Conservation (phyloP, 352 stramenopile genomes). For the Pythium brachiatum region DNA sequence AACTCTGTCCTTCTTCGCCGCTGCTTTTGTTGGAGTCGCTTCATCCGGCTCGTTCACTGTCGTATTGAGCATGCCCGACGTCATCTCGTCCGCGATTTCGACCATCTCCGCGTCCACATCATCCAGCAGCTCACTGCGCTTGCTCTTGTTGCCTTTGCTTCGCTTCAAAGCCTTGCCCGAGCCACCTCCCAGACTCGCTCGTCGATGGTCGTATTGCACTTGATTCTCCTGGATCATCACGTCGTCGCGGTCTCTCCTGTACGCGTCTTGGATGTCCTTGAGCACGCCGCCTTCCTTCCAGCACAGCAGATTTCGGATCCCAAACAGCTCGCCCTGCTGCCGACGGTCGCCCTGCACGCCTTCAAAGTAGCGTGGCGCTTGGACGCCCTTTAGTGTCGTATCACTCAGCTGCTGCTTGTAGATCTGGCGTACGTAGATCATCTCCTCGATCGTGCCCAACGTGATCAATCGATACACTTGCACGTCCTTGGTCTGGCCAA, state of each 20-base stretch:
- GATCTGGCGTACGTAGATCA: conserved; percentile 86
- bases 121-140: conserved; percentile 3
- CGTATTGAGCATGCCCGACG: conserved; percentile 31
- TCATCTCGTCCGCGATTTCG: conserved; percentile 38
- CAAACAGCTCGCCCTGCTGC: conserved; percentile 77
- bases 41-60: neutral
- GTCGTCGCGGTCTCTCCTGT: conserved; percentile 48
- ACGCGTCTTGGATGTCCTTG: conserved; percentile 74
- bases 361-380: conserved; percentile 77
- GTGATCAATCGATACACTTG: conserved; percentile 85
- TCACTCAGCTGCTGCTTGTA: conserved; percentile 87
- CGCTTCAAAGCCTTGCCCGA: conserved; percentile 20
- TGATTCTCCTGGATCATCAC: conserved; percentile 57
- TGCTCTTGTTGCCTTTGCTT: neutral
- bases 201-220: conserved; percentile 38
- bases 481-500: conserved; percentile 84
- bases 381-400: conserved; percentile 68
- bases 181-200: neutral
- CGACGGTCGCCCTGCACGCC: conserved; percentile 71
- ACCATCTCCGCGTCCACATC: conserved; percentile 35
- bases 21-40: conserved; percentile 12
- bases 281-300: conserved; percentile 73
- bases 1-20: neutral
- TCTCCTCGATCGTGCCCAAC: conserved; percentile 84
- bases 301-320: conserved; percentile 70